Conservation (phyloP, 1,284 basidiomycete genomes). For the Cryptococcus wingfieldii region DNA sequence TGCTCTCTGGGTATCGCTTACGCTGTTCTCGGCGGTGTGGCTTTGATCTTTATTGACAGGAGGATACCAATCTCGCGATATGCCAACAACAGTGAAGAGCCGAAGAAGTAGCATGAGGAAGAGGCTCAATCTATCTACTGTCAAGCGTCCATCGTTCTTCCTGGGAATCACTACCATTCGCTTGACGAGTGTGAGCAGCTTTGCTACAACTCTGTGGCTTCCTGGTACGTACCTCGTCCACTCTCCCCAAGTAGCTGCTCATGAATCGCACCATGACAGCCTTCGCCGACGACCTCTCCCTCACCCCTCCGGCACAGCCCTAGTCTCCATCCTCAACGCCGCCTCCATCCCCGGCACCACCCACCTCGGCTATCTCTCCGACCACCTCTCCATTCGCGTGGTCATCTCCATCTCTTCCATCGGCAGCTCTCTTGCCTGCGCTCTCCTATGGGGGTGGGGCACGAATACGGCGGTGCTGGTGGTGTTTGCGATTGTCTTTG, state of each 20-base stretch:
- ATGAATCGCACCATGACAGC: slow-evolving; percentile 11
- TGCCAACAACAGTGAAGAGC: neutral
- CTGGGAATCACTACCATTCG: slow-evolving; percentile 37
- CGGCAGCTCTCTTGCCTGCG: slow-evolving; percentile 34
- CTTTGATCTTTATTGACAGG: slow-evolving; percentile 40
- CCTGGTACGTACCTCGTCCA: slow-evolving; percentile 29
- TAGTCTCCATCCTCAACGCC: slow-evolving; percentile 47
- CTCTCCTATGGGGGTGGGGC: slow-evolving; percentile 48
- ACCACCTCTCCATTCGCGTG: slow-evolving; percentile 30
- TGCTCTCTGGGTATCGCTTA: slow-evolving; percentile 40
- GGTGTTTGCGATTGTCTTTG: slow-evolving; percentile 34
- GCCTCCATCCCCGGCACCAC: slow-evolving; percentile 44
- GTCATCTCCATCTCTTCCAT: slow-evolving; percentile 39
- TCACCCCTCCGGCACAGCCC: slow-evolving; percentile 41
- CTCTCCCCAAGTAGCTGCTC: neutral
- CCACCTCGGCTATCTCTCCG: slow-evolving; percentile 41
- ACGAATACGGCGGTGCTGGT: slow-evolving; percentile 31
- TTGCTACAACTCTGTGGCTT: slow-evolving; percentile 45
- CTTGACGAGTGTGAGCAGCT: slow-evolving; percentile 43
- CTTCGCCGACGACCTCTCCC: slow-evolving; percentile 37
- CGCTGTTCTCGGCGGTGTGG: slow-evolving; percentile 24
- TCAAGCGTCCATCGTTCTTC: slow-evolving; percentile 26
- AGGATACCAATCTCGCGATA: slow-evolving; percentile 34
- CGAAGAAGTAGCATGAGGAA: neutral
- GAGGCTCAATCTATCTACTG: slow-evolving; percentile 27